Percentiles rank a stretch among this genome's conserved stretches.
Conservation (phyloP, 768 basidiomycete species). For the Lactarius sanguifluus region DNA sequence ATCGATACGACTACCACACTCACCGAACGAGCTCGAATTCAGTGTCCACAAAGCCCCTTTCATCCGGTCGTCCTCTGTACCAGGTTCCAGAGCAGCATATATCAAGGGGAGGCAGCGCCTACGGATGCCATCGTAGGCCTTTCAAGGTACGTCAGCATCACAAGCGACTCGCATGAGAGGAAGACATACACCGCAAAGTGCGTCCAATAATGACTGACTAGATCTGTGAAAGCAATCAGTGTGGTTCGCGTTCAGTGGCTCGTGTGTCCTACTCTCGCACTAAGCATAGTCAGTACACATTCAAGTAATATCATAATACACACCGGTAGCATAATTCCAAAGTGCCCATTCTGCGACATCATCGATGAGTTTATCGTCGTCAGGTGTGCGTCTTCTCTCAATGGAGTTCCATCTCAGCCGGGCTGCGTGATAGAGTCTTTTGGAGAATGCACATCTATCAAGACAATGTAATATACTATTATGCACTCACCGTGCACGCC, state of each 20-base stretch:
- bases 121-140: conserved; percentile 71
- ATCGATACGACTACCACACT: conserved; percentile 19
- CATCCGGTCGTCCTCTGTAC: conserved; percentile 84
- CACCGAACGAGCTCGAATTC: conserved; percentile 62
- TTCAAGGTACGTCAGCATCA: background rate
- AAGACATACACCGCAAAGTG: conserved; percentile 46
- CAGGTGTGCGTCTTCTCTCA: conserved; percentile 58
- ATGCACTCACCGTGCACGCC: conserved; percentile 56
- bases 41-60: conserved; percentile 87
- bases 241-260: conserved; percentile 7
- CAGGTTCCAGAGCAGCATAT: conserved; percentile 60
- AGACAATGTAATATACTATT: no score
- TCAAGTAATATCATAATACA: conserved; percentile 11
- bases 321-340: conserved; percentile 66
- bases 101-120: conserved; percentile 59
- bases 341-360: conserved; percentile 74
- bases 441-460: background rate
- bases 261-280: conserved; percentile 36
- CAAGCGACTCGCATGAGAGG: background rate
- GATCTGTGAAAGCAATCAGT: conserved; percentile 33
- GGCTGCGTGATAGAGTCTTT: conserved; percentile 63
- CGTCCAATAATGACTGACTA: conserved; percentile 42
- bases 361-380: conserved; percentile 66
- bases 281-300: conserved; percentile 17
- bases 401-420: conserved; percentile 71